phyloP scores from a whole-genome alignment of 768 basidiomycete genomes.

The Rhodotorula babjevae region DNA sequence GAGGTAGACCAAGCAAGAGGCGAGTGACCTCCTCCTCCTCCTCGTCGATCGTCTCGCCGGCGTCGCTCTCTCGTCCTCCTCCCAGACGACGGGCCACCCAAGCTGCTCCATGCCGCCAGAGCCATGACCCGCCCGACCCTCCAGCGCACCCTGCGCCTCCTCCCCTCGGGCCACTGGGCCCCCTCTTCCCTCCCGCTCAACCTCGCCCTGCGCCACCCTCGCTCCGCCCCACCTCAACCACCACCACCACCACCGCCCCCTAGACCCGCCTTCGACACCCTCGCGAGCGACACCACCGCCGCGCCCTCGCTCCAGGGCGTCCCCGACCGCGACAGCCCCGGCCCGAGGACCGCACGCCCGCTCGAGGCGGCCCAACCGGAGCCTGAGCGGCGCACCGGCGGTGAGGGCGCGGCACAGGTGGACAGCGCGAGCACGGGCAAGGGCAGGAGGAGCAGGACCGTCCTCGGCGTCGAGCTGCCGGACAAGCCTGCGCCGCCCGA shows the following conservation, averaged over 20 bases:
- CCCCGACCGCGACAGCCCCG: background rate
- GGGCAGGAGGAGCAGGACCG: no score
- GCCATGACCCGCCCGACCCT: background rate
- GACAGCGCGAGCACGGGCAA: no score
- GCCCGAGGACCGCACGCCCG: no score
- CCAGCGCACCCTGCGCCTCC: background rate
- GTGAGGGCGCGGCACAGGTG: no score
- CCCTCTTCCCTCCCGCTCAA: background rate
- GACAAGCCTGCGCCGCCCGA: constrained; percentile 8
- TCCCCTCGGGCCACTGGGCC: background rate
- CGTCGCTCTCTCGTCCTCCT: no score
- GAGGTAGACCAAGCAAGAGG: no score
- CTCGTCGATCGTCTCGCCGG: no score
- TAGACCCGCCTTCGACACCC: background rate
- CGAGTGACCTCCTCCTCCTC: no score
- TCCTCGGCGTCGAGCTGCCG: constrained; percentile 16
- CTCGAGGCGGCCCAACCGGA: no score
- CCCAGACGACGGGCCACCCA: no score
- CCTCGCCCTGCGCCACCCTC: background rate
- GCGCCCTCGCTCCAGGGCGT: background rate
- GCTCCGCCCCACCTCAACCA: background rate
- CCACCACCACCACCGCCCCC: background rate
- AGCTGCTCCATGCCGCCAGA: no score
- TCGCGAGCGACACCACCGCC: constrained; percentile 1
- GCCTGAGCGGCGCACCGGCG: no score